Evolutionary conservation across 1,284 basidiomycete genomes (phyloP), one percentile per base, ranked within the genome.

Genomic region (Cryptococcus neoformans): DNA sequence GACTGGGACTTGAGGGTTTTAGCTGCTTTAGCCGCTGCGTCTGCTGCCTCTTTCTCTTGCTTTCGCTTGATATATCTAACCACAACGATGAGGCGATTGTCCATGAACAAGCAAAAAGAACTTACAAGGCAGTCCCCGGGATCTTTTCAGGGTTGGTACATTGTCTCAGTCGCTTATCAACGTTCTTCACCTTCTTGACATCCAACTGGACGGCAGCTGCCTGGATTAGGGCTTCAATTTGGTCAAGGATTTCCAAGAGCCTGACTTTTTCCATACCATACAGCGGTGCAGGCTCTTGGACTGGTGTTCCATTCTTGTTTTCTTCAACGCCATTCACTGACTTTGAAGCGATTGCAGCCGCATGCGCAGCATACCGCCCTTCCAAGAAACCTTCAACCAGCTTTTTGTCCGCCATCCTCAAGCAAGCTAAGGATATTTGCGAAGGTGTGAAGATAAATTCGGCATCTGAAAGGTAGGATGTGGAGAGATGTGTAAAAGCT

Each of bases 101-200:
- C 41, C 11, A 21, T 8, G 12, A 48, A 34, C 2, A 6, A 28
- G 28, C 28, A 28, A 28, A 28, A 28, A 28, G 28, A 28, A 77
- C 79, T 63, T 51, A 81, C 56, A 92, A 83, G 49, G 87, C 88
- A 60, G 86, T 93, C 10, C 90, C 92, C 4, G 87, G 85, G 10
- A 94, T 86, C 72, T 93, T 95, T 75, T 93, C 92, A 6, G 94
- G 93, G 69, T 97, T 96, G 70, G 91, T 89, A 79, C 92, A 96
- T 44, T 87, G 69, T 68, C 85, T 87, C 47, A 97, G 79, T 48
- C 90, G 81, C 69, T 87, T 83, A 73, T 97, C 94, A 4, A 96
- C 86, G 68, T 89, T 87, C 38, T 89, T 87, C 16, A 95, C 90
- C 40, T 83, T 81, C 60, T 90, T 90, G n/a, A 93, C 81, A 59